A percentile compares a stretch with the other conserved stretches of the same genome.
phyloP scores from a whole-genome alignment of 163 green algal species.

The Prototheca wickerhamii region DNA sequence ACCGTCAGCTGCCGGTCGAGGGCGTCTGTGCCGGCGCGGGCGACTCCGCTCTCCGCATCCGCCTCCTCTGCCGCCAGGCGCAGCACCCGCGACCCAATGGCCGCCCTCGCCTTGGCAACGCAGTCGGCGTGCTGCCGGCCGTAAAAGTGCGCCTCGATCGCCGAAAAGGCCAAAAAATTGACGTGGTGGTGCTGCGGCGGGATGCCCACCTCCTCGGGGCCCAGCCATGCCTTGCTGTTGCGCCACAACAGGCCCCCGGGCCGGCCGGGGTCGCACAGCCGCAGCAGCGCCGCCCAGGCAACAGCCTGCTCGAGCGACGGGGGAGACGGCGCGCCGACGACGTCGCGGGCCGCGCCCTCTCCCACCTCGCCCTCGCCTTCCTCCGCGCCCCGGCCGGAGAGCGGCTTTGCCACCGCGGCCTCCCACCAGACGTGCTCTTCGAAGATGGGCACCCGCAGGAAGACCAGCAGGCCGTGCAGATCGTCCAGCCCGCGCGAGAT shows the following conservation, averaged over 20 bases:
- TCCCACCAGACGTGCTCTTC: constrained; percentile 40
- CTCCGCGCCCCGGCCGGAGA: neutral
- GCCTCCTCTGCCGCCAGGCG: neutral
- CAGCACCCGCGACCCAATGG: constrained; percentile 4
- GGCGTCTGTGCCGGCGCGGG: constrained; percentile 1
- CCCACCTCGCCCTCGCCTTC: neutral
- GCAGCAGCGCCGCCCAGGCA: neutral
- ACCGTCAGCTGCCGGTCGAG: constrained; percentile 32
- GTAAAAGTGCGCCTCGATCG: constrained; percentile 82
- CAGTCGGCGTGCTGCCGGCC: constrained; percentile 45
- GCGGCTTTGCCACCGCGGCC: constrained; percentile 28
- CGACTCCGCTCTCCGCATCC: neutral
- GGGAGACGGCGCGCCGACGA: too few relatives aligned
- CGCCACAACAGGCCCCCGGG: constrained; percentile 75
- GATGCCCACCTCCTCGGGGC: constrained; percentile 60
- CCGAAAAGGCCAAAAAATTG: constrained; percentile 44
- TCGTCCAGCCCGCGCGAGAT: constrained; percentile 67
- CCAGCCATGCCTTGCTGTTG: constrained; percentile 58
- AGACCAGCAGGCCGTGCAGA: constrained; percentile 65
- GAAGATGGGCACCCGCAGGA: constrained; percentile 51
- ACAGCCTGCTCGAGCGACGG: neutral
- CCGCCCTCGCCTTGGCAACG: constrained; percentile 9
- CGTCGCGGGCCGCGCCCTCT: too few relatives aligned
- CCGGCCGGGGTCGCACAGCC: constrained; percentile 48
- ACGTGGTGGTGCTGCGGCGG: constrained; percentile 48